Percentiles rank a stretch among this genome's conserved stretches.
These are phyloP conservation scores for Reutealis trisperma DNA, from an alignment of 345 rosid species.

Conservation along the genomic window DNA sequence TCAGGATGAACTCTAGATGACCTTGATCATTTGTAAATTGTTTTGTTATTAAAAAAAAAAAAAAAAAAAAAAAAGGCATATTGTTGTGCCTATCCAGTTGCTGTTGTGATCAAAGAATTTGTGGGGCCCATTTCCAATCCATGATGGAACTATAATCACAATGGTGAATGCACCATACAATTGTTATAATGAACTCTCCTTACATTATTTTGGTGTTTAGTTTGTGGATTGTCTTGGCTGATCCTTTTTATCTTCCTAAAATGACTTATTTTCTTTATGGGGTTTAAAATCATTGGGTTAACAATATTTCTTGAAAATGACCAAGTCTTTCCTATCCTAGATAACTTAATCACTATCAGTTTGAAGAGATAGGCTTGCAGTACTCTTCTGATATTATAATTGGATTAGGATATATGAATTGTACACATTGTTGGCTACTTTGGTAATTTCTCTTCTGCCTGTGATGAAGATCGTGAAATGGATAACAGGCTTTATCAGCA, in stretches of 20 bases:
- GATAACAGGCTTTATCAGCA: conserved; percentile 87
- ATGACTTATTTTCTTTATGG: neutral
- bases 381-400: neutral
- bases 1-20: neutral
- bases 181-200: neutral
- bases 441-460: conserved; percentile 33
- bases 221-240: neutral
- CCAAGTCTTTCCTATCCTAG: neutral
- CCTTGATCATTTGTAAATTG: neutral
- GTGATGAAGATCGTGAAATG: conserved; percentile 79
- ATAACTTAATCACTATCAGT: neutral
- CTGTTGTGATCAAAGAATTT: neutral
- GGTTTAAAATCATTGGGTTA: neutral
- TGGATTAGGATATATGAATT: neutral
- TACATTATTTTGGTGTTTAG: neutral
- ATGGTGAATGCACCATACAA: neutral
- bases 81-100: neutral
- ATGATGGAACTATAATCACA: neutral
- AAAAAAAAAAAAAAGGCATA: neutral
- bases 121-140: neutral
- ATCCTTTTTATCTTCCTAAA: neutral
- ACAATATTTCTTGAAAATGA: neutral
- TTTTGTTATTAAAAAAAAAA: neutral
- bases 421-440: conserved; percentile 15
- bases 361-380: neutral